Percentiles rank a stretch among this genome's conserved stretches.
phyloP scores from a whole-genome alignment of 2,329 filamentous ascomycete genomes.

The Aspergillus floridensis region DNA sequence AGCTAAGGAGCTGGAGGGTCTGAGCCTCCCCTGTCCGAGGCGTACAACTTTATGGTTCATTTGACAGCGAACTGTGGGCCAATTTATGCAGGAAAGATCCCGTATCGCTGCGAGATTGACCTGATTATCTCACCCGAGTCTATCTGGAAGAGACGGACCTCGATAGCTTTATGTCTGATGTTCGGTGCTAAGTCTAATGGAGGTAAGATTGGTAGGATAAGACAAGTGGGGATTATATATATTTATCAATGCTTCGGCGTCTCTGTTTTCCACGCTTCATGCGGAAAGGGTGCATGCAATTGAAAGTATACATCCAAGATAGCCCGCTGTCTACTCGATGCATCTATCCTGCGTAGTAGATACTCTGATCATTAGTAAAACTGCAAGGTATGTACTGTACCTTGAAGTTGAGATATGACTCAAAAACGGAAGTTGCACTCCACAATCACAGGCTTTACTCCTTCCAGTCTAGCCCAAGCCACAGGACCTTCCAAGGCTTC shows the following conservation, averaged over 20 bases:
- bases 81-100: not conserved
- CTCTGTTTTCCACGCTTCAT: not conserved
- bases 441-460: not conserved
- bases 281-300: not conserved
- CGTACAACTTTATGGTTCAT: not conserved
- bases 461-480: not conserved
- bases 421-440: not conserved
- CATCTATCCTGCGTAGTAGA: not conserved
- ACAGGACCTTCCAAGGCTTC: not conserved
- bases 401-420: not conserved
- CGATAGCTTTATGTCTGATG: not conserved
- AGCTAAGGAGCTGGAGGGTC: conserved; percentile 36
- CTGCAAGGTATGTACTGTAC: no score
- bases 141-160: not conserved
- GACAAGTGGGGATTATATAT: not conserved
- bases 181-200: not conserved
- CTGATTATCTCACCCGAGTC: not conserved
- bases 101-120: not conserved
- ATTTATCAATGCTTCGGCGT: not conserved
- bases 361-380: not conserved
- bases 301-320: no score
- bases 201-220: not conserved
- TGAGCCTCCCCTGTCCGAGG: not conserved
- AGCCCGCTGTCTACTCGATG: not conserved
- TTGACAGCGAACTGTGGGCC: not conserved